A percentile compares a stretch with the other conserved stretches of the same genome.
phyloP scores from a whole-genome alignment of 2,329 filamentous ascomycete genomes.

The Epichloe festucae region DNA sequence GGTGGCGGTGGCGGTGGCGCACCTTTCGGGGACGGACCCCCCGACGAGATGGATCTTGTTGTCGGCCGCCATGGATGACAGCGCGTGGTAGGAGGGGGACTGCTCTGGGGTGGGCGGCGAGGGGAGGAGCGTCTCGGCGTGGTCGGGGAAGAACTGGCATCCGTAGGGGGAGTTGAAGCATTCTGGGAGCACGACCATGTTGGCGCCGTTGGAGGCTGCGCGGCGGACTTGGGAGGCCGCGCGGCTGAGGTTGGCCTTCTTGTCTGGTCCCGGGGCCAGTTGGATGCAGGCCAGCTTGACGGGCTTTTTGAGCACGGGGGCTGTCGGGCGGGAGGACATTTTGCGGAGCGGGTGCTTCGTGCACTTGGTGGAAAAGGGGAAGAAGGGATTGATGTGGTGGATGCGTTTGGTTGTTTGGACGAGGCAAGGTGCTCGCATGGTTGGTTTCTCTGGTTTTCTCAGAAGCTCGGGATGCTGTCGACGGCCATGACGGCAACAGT shows the following conservation, averaged over 20 bases:
- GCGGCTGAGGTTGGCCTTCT: constrained; percentile 67
- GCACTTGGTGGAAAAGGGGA: not conserved
- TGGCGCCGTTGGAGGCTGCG: constrained; percentile 63
- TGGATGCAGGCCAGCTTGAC: constrained; percentile 74
- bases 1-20: constrained; percentile 18
- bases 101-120: constrained; percentile 57
- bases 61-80: constrained; percentile 67
- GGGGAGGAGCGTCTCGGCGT: constrained; percentile 76
- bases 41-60: constrained; percentile 73
- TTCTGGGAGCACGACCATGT: constrained; percentile 85
- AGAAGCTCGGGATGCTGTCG: not conserved
- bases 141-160: constrained; percentile 75
- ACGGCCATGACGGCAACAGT: no score
- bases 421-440: not conserved
- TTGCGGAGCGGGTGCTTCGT: not conserved
- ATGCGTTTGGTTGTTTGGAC: not conserved
- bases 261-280: constrained; percentile 70
- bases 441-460: not conserved
- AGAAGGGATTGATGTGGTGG: constrained; percentile 7
- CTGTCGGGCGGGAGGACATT: constrained; percentile 2
- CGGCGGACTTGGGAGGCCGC: constrained; percentile 74
- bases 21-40: constrained; percentile 82
- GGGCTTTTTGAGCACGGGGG: constrained; percentile 53
- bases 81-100: constrained; percentile 74
- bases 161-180: constrained; percentile 99